Evolutionary conservation across 2,329 filamentous ascomycete genomes (phyloP).

Genomic region (Pseudogymnoascus sp.): DNA sequence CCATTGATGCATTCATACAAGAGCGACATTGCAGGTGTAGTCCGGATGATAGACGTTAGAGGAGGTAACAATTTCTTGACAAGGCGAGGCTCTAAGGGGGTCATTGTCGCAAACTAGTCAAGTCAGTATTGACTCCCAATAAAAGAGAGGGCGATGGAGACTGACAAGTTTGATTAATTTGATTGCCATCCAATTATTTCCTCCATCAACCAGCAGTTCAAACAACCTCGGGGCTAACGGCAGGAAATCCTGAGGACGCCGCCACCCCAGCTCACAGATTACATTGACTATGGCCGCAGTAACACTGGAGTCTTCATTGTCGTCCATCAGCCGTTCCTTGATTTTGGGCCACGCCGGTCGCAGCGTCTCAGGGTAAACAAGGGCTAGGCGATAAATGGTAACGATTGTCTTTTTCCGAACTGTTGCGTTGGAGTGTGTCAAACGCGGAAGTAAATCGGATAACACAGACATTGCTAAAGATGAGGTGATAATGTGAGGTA

Average conservation of each 20-base stretch:
- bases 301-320: constrained; percentile 82
- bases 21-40: constrained; percentile 94
- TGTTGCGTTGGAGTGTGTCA: constrained; percentile 76
- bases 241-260: constrained; percentile 86
- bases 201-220: constrained; percentile 80
- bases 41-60: constrained; percentile 84
- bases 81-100: constrained; percentile 81
- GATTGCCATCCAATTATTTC: constrained; percentile 99
- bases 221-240: constrained; percentile 87
- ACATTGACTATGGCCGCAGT: constrained; percentile 96
- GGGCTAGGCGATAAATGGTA: constrained; percentile 81
- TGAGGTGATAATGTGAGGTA: constrained; percentile 92
- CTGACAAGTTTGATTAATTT: constrained; percentile 92
- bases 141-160: constrained; percentile 16
- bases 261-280: constrained; percentile 90
- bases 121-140: constrained; percentile 55
- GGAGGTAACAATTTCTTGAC: constrained; percentile 88
- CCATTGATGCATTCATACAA: constrained; percentile 98
- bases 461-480: constrained; percentile 86
- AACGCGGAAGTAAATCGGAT: constrained; percentile 73
- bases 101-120: constrained; percentile 81
- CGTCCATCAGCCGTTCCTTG: constrained; percentile 86
- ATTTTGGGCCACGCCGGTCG: constrained; percentile 95
- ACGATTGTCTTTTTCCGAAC: constrained; percentile 95
- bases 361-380: constrained; percentile 94